Conservation (phyloP, 2,329 filamentous ascomycete species). For the Alternaria ethzedia region DNA sequence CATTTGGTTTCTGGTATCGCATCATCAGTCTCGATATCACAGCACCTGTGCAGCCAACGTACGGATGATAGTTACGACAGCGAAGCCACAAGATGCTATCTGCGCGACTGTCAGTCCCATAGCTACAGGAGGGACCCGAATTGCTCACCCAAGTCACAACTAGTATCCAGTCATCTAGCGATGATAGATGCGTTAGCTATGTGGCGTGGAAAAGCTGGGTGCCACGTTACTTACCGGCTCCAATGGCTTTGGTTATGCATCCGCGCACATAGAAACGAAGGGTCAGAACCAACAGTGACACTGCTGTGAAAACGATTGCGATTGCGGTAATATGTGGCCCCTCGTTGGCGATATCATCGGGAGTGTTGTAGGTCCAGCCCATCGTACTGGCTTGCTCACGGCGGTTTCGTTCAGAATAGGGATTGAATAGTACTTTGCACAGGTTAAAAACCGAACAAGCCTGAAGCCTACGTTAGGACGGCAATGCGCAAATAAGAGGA, state of each 20-base stretch:
- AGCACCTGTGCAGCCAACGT: not conserved
- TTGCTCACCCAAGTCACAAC: conserved; percentile 16
- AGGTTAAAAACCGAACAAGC: not conserved
- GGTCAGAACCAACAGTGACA: conserved; percentile 9
- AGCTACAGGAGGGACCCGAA: not conserved
- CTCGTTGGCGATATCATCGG: conserved; percentile 7
- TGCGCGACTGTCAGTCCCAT: not conserved
- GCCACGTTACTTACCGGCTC: conserved; percentile 10
- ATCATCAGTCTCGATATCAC: not conserved
- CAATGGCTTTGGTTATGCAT: conserved; percentile 18
- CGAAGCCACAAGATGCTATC: conserved; percentile 20
- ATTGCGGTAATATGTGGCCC: conserved; percentile 10
- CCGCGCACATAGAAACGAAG: conserved; percentile 20
- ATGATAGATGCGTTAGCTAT: not conserved
- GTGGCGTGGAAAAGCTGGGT: not conserved
- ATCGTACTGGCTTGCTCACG: not conserved
- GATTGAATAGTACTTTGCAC: not conserved
- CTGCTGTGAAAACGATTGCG: conserved; percentile 8
- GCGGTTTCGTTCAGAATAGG: not conserved
- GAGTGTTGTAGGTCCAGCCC: conserved; percentile 21
- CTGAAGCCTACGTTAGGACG: not conserved
- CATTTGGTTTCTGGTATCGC: conserved; percentile 15
- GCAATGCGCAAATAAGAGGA: not conserved
- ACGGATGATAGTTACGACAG: conserved; percentile 17
- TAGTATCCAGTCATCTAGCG: conserved; percentile 17